Base-by-base conservation (phyloP, 805 yeast species). In the Komagataella pseudopastoris region DNA sequence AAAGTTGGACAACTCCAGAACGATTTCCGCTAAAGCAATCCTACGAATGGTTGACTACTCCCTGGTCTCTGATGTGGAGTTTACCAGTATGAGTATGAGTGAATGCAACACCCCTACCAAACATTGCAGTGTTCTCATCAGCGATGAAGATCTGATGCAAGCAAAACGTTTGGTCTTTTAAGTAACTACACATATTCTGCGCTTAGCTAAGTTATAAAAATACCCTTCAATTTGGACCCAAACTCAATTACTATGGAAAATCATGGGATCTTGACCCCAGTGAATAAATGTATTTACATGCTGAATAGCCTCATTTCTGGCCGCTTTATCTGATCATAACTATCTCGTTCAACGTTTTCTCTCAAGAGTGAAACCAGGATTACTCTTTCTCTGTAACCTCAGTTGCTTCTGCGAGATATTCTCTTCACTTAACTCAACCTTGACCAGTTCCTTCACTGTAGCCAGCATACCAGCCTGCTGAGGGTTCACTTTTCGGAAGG, bases 391-490 rank as follows among this genome's bases (percentile, higher is more conserved):
- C 46, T 70, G 69, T 7, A 59, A 61, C 51, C 82, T 71, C 64
- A 81, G 71, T 60, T 85, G 75, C 16, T 67, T 64, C 51, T 72
- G 75, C 1, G 80, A 66, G 58, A 80, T 66, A 17, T 69, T 69
- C 24, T 71, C 67, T 47, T 80, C 82, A 8, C 84, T 80, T 44
- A 88, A 69, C 58, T 88, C 91, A 24, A 91, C 93, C 49, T 77
- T 78, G 6, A 91, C 90, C 52, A 91, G 71, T 65, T 91, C 97
- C 66, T 91, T 91, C 48, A 91, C 87, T 53, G 76, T 72, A 36
- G 88, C 79, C 52, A 91, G 75, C 71, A 83, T 81, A 65, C 96
- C 96, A 3, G 98, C 96, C 54, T 83, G 77, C 39, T 83, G 78
- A 14, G 95, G 89, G 10, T 84, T 74, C 3, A 86, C 88, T 48